Base-by-base conservation (phyloP, 2,329 filamentous ascomycete species). In the Stachybotrys chlorohalonatus region DNA sequence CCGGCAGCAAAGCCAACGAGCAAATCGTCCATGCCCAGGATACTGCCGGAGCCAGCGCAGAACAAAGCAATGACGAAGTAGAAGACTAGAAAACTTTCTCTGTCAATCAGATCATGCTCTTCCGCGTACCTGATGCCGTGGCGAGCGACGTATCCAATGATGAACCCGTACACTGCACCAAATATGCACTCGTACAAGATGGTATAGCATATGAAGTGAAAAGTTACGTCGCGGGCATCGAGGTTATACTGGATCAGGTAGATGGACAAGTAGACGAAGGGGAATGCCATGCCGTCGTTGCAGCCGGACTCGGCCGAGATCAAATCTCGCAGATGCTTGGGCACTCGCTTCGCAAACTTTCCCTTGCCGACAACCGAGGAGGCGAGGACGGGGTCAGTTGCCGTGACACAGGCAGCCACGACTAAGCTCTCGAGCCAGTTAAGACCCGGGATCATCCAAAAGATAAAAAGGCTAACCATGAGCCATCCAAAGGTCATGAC, bases 201-300 rank as follows among this genome's bases (percentile, higher is more conserved):
- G 39, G 90, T 95, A 63, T 87, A 84, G 65, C 92, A 89, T 63
- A 97, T 82, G 86, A 92, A 99, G 72, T 97, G 84, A 58, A 86
- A 86, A 15, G 86, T 82, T 47, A 95, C 89, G 53, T 88, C 71
- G 50, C 74, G 72, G 6, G 87, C 83, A 61, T 87, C 70, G 31
- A 83, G 84, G 58, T 86, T 78, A 68, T 93, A 96, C 60, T 87
- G 84, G 60, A 97, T 89, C 50, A 97, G 81, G 70, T 96, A 97
- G 32, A 96, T 76, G 1, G 89, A 86, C 32, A 99, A 79, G 68
- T 99, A 99, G 64, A 99, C 83, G 70, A 99, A 99, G 0, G 94
- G 94, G 67, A 99, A 99, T 1, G 94, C 94, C 94, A 99, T 99
- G 73, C 94, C 94, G 70, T 99, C 94, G 79, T 99, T 99, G 75